These are phyloP conservation scores for Asclepias syriaca DNA, from an alignment of 257 asterid genomes.

Conservation along the genomic window DNA sequence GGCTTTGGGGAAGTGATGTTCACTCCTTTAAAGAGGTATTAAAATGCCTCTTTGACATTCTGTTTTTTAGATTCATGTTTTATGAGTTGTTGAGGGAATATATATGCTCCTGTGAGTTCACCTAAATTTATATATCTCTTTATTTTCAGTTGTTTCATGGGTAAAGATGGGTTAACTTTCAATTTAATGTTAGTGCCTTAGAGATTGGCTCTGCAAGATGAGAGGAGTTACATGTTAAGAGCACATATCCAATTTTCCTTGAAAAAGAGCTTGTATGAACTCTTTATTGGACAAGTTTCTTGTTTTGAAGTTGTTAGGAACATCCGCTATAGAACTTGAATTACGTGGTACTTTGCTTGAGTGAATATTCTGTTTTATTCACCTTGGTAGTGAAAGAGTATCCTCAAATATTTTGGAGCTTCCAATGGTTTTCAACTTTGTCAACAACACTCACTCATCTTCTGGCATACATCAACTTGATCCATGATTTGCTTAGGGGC, in stretches of 20 bases:
- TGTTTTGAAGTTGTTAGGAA: neutral
- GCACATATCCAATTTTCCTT: neutral
- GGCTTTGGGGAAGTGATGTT: slow-evolving; percentile 99
- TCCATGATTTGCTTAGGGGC: neutral
- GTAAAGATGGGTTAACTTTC: neutral
- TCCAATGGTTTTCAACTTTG: neutral
- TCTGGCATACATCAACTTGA: neutral
- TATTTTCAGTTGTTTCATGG: neutral
- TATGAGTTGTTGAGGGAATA: neutral
- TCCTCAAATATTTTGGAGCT: neutral
- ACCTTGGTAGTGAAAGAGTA: neutral
- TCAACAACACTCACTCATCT: neutral
- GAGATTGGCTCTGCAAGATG: neutral
- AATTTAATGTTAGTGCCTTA: neutral
- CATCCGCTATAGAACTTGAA: neutral
- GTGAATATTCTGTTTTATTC: neutral
- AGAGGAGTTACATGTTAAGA: neutral
- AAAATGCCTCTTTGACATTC: neutral
- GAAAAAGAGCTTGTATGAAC: neutral
- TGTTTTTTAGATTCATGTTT: neutral
- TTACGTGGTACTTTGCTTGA: too few species aligned
- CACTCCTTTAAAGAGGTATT: slow-evolving; percentile 88
- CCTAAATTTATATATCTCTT: neutral
- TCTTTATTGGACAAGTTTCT: neutral
- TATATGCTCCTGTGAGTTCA: neutral